Percentiles rank a stretch among this genome's conserved stretches.
phyloP scores from a whole-genome alignment of 148 eudicot species.

The Nepenthes mirabilis region DNA sequence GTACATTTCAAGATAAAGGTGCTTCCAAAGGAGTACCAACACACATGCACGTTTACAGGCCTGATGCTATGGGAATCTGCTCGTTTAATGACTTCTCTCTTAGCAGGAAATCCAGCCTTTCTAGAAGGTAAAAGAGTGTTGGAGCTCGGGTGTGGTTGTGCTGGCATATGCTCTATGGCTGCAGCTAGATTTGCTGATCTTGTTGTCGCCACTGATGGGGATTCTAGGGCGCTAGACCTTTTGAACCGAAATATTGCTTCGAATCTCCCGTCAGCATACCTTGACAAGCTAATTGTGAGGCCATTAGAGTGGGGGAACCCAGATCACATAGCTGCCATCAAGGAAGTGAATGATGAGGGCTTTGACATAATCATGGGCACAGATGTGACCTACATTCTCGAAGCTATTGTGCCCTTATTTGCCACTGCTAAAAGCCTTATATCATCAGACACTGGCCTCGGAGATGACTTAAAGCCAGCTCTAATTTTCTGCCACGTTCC shows the following conservation, averaged over 20 bases:
- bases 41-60: constrained; percentile 93
- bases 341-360: constrained; percentile 31
- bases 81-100: constrained; percentile 59
- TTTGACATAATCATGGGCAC: constrained; percentile 82
- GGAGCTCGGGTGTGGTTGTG: constrained; percentile 80
- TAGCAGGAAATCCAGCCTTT: constrained; percentile 58
- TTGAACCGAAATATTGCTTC: constrained; percentile 37
- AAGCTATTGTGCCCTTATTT: constrained; percentile 68
- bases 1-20: constrained; percentile 50
- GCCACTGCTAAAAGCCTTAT: constrained; percentile 63
- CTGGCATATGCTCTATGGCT: constrained; percentile 78
- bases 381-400: constrained; percentile 67
- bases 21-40: constrained; percentile 72
- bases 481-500: constrained; percentile 69
- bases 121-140: constrained; percentile 53
- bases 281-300: constrained; percentile 21
- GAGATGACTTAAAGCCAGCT: constrained; percentile 19
- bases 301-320: constrained; percentile 63
- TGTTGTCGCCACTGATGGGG: constrained; percentile 85
- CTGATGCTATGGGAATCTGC: constrained; percentile 98
- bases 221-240: constrained; percentile 40
- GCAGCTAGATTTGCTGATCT: constrained; percentile 51
- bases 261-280: constrained; percentile 28
- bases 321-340: constrained; percentile 43
- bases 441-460: constrained; percentile 9